phyloP scores from a whole-genome alignment of 2,329 filamentous ascomycete genomes.

The Chlorencoelia australis region DNA sequence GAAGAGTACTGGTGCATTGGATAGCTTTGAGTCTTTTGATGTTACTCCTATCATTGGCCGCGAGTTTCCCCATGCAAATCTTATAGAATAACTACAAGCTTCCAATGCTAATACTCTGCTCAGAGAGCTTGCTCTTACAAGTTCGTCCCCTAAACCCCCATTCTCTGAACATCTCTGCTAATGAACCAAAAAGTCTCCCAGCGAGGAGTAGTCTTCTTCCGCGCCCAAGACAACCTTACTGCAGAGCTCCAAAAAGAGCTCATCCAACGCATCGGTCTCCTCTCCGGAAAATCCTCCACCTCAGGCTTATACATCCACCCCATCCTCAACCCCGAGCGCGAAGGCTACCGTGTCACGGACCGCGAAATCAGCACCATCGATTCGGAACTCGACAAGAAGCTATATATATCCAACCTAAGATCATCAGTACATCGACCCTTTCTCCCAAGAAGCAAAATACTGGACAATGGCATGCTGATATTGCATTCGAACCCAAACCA shows the following conservation, averaged over 20 bases:
- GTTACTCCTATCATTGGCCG: slow-evolving; percentile 37
- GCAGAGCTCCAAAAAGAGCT: slow-evolving; percentile 57
- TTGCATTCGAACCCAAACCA: slow-evolving; percentile 53
- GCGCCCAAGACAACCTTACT: slow-evolving; percentile 48
- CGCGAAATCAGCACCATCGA: slow-evolving; percentile 55
- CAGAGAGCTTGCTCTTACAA: slow-evolving; percentile 39
- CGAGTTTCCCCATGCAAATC: slow-evolving; percentile 33
- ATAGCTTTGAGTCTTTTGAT: slow-evolving; percentile 27
- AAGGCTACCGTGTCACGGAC: slow-evolving; percentile 37
- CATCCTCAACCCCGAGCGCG: slow-evolving; percentile 41
- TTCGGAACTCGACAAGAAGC: slow-evolving; percentile 41
- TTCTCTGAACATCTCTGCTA: no score
- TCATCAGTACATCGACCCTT: slow-evolving; percentile 21
- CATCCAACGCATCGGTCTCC: slow-evolving; percentile 46
- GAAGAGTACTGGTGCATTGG: slow-evolving; percentile 20
- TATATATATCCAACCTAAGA: slow-evolving; percentile 29
- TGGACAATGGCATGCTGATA: slow-evolving; percentile 50
- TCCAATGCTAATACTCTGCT: slow-evolving; percentile 38
- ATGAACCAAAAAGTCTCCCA: slow-evolving; percentile 61
- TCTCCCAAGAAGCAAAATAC: no score
- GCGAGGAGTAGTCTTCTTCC: slow-evolving; percentile 62
- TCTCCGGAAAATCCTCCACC: slow-evolving; percentile 43
- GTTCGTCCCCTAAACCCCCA: slow-evolving; percentile 14
- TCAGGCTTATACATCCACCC: slow-evolving; percentile 54
- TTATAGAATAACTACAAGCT: slow-evolving; percentile 38